Evolutionary conservation across 1,284 basidiomycete species (phyloP), one percentile per base, ranked within the genome.

Genomic region (Rhodotorula glutinis): DNA sequence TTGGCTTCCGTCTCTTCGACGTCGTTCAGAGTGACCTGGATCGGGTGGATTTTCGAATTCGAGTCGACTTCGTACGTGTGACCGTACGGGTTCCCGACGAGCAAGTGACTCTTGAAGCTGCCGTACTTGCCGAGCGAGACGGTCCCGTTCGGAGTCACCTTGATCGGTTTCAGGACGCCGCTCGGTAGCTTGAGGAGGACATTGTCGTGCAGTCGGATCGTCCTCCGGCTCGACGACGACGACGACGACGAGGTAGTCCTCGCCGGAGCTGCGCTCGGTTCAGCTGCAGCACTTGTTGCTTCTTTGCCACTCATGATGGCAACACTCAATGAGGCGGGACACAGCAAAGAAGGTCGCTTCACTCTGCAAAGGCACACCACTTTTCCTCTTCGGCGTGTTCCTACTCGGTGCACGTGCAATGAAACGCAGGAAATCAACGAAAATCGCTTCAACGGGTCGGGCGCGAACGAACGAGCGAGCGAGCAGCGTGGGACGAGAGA

Each of bases 1-100:
- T 79, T 94, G 0, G 91, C 91, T 65, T 90, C 88, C 9, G 90
- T 92, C 75, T 92, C 90, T 86, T 90, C 70, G 57, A 75, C 72
- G 40, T 75, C 75, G 60, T 67, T 65, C 30, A 75, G 53, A 10
- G 72, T 66, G 4, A 59, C 60, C 49, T 65, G 33, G 25, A 72
- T 55, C 3, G 55, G 29, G 4, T 41, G 14, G 40, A 67, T 62
- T 27, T 29, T n/a, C 29, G 33, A 53, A 23, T 60, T 65, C 51
- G 81, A 78, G 25, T 13, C 33, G 62, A 92, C 87, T 75, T 92
- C 90, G 76, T 90, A 89, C 1, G 87, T 85, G 63, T 88, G 79
- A 10, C 90, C 91, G 76, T 87, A 91, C 2, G 86, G 85, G 67
- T 89, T 84, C 43, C 84, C 85, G 51, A 91, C 81, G 46, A 92